These are phyloP conservation scores for Schrenkiella parvula DNA, from an alignment of 345 rosid genomes.

Conservation along the genomic window DNA sequence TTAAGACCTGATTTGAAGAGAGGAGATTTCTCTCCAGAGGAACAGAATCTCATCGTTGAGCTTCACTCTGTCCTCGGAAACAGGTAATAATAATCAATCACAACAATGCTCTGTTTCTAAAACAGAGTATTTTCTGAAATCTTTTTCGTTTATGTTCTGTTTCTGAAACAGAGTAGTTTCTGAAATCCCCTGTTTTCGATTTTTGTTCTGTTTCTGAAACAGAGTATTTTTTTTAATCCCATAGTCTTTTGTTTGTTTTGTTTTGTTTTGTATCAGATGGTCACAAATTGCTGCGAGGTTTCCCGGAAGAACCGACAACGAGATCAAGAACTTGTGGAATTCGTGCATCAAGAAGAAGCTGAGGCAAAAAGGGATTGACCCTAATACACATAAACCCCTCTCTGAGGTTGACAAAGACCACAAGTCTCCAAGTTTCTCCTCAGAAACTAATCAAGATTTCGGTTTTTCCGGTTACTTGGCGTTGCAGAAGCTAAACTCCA, in stretches of 20 bases:
- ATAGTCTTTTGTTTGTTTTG: no score
- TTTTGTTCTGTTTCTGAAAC: background rate
- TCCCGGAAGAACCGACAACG: conserved; percentile 34
- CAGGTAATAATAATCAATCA: conserved; percentile 27
- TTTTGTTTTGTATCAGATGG: conserved; percentile 20
- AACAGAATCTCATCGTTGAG: conserved; percentile 49
- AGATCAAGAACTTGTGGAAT: conserved; percentile 30
- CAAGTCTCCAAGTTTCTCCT: conserved; percentile 23
- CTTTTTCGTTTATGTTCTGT: background rate
- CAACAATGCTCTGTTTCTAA: background rate
- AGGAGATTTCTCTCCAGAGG: conserved; percentile 56
- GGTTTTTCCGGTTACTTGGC: conserved; percentile 41
- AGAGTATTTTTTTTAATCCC: background rate
- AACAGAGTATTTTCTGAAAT: background rate
- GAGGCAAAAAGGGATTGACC: conserved; percentile 15
- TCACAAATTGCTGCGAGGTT: conserved; percentile 24
- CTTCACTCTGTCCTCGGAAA: conserved; percentile 60
- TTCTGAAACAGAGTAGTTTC: background rate
- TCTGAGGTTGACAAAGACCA: conserved; percentile 24
- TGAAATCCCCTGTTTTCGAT: no score
- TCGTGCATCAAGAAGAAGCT: conserved; percentile 28
- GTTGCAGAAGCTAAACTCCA: conserved; percentile 45
- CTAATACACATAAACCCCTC: conserved; percentile 26
- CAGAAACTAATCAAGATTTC: conserved; percentile 35
- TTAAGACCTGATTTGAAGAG: conserved; percentile 83